These are phyloP conservation scores for Lumnitzera racemosa DNA, from an alignment of 345 rosid species.

Conservation along the genomic window DNA sequence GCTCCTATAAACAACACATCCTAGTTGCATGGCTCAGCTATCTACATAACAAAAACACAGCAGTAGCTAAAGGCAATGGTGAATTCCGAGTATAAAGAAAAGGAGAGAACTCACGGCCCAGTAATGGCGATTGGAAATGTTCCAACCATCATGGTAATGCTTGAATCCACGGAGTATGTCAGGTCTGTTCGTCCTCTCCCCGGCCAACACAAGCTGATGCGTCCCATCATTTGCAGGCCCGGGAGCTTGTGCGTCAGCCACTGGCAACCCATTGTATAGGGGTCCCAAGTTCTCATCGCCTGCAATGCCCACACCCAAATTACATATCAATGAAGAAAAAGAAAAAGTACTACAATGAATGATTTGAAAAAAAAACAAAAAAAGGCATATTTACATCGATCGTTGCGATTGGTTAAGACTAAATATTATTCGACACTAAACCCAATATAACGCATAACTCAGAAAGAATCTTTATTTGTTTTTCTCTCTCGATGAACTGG, in stretches of 20 bases:
- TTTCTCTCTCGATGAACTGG: no score
- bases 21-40: neutral
- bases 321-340: neutral
- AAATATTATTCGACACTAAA: no score
- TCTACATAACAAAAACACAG: neutral
- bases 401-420: no score
- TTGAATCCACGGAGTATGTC: slow-evolving; percentile 65
- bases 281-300: slow-evolving; percentile 48
- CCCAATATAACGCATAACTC: no score
- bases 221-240: slow-evolving; percentile 35
- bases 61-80: neutral
- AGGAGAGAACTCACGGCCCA: slow-evolving; percentile 66
- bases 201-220: slow-evolving; percentile 55
- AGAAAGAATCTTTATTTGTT: no score
- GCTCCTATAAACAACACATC: neutral
- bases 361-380: neutral
- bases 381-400: neutral
- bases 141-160: slow-evolving; percentile 79
- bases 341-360: neutral
- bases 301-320: slow-evolving; percentile 12
- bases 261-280: slow-evolving; percentile 46
- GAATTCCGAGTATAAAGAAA: neutral
- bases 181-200: slow-evolving; percentile 74
- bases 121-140: slow-evolving; percentile 75
- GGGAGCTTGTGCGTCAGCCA: slow-evolving; percentile 42